These are phyloP conservation scores for Diplodia sapinea DNA, from an alignment of 2,329 filamentous ascomycete species.

Conservation along the genomic window DNA sequence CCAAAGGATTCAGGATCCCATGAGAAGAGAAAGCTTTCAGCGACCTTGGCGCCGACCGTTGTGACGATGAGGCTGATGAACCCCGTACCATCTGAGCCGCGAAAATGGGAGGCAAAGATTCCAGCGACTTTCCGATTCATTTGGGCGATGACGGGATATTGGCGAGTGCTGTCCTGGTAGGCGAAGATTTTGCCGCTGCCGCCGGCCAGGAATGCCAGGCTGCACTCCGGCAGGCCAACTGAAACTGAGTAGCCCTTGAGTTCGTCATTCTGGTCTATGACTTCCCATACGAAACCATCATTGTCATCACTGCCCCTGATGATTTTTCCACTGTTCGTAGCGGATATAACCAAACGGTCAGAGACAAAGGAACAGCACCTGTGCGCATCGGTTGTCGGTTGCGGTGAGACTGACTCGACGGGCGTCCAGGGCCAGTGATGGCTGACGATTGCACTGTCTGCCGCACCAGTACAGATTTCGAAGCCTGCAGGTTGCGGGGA, in stretches of 20 bases:
- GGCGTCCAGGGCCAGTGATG: constrained; percentile 21
- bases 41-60: constrained; percentile 45
- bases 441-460: constrained; percentile 69
- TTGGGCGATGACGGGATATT: constrained; percentile 39
- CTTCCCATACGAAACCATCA: constrained; percentile 36
- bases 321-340: constrained; percentile 64
- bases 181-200: constrained; percentile 51
- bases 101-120: constrained; percentile 41
- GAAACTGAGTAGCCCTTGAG: constrained; percentile 58
- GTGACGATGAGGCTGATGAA: constrained; percentile 46
- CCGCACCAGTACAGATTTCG: constrained; percentile 69
- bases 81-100: not conserved
- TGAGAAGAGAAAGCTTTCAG: constrained; percentile 38
- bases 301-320: constrained; percentile 32
- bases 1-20: not conserved
- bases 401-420: constrained; percentile 23
- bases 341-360: constrained; percentile 39
- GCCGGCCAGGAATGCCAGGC: constrained; percentile 55
- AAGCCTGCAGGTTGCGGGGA: constrained; percentile 22
- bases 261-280: constrained; percentile 44
- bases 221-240: constrained; percentile 44
- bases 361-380: constrained; percentile 28
- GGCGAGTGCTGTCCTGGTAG: constrained; percentile 39
- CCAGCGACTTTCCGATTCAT: constrained; percentile 50
- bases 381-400: constrained; percentile 25